These are phyloP conservation scores for Cladorrhinum samala DNA, from an alignment of 495 filamentous ascomycete species.

Conservation along the genomic window DNA sequence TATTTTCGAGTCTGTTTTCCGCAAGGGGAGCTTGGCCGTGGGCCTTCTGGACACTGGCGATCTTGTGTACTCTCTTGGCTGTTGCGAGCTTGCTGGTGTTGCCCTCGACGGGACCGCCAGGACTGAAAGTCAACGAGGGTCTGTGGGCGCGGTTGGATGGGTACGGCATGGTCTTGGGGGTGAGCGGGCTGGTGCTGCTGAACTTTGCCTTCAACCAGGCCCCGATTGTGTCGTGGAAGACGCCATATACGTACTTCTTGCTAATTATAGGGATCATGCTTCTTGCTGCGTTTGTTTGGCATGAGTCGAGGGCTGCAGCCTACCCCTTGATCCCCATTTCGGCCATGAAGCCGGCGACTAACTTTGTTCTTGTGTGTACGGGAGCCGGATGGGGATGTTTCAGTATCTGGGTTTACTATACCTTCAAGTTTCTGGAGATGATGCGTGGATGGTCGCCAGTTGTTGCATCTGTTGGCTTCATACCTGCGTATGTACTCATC, in stretches of 20 bases:
- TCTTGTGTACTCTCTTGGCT: conserved; percentile 39
- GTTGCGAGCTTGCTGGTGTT: conserved; percentile 38
- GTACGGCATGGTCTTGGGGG: conserved; percentile 43
- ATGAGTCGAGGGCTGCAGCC: conserved; percentile 34
- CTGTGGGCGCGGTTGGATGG: conserved; percentile 43
- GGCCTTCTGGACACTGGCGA: conserved; percentile 53
- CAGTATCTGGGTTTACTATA: conserved; percentile 54
- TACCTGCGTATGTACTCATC: conserved; percentile 34
- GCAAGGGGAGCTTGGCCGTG: conserved; percentile 57
- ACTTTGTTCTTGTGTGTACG: conserved; percentile 49
- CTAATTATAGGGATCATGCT: conserved; percentile 50
- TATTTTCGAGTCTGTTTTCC: conserved; percentile 47
- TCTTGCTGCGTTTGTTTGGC: conserved; percentile 43
- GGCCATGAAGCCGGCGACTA: conserved; percentile 41
- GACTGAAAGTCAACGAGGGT: conserved; percentile 10
- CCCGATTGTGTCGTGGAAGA: conserved; percentile 50
- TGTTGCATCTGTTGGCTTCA: conserved; percentile 32
- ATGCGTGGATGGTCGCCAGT: conserved; percentile 44
- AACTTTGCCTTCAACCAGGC: conserved; percentile 59
- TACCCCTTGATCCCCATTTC: conserved; percentile 51
- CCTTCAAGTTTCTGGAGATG: conserved; percentile 45
- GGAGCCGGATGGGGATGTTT: conserved; percentile 55
- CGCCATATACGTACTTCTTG: conserved; percentile 44
- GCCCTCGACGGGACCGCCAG: conserved; percentile 33
- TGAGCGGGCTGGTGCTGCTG: conserved; percentile 50